Evolutionary conservation across 345 rosid species (phyloP).

Genomic region (Lepidium africanum): DNA sequence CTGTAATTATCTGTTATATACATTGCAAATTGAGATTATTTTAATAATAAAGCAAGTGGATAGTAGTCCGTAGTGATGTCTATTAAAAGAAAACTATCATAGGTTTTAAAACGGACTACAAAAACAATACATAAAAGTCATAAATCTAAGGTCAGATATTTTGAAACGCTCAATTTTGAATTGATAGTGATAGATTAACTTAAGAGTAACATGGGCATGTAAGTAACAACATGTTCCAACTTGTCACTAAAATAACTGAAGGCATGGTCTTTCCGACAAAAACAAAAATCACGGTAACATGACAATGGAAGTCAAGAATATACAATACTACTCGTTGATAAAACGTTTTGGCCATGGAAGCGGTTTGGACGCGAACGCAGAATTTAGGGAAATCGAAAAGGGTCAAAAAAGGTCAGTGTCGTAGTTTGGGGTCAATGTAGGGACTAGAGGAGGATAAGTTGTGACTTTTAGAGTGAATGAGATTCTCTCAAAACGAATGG

Average conservation of each 20-base stretch:
- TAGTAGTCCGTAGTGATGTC: not conserved
- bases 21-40: not conserved
- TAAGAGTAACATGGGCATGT: constrained; percentile 17
- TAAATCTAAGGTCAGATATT: constrained; percentile 1
- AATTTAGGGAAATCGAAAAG: not conserved
- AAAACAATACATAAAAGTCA: not conserved
- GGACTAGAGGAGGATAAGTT: constrained; percentile 26
- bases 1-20: not conserved
- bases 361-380: constrained; percentile 22
- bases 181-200: not conserved
- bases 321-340: not conserved
- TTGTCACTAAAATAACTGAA: not conserved
- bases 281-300: constrained; percentile 2
- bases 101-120: not conserved
- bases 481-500: constrained; percentile 32
- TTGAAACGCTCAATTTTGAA: not conserved
- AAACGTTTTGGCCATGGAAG: not conserved
- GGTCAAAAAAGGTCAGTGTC: constrained; percentile 1
- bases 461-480: constrained; percentile 31
- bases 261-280: not conserved
- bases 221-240: not conserved
- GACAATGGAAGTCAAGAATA: constrained; percentile 1
- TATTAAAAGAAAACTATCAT: not conserved
- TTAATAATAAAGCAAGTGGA: not conserved
- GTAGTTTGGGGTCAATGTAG: constrained; percentile 26